Evolutionary conservation across 148 eudicot genomes (phyloP), one percentile per base, ranked within the genome.

Genomic region (Spergularia bocconei): DNA sequence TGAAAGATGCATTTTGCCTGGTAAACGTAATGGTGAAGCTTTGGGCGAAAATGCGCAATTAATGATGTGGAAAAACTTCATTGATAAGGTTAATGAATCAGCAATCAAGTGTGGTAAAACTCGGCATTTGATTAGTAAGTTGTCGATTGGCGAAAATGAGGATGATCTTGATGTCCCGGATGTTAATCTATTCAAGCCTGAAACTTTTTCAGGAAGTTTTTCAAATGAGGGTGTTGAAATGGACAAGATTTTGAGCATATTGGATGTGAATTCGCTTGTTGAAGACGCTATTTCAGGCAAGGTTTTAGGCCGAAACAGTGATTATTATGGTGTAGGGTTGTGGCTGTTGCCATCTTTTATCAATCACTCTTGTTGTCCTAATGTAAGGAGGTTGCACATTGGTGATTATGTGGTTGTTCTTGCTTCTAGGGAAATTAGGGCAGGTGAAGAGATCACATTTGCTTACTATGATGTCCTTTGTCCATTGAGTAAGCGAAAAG

Each of bases 351-450:
- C 97, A 19, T 88, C 92, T 5, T 86, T 91, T 29, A 85, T 94
- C 54, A 94, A 94, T 78, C 98, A 91, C 75, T 92, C 96, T 14
- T 91, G 98, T 79, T 81, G 74, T 38, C 98, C 97, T 5, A 94
- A 85, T 71, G 87, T 85, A 50, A 82, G 93, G 84, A 71, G 98
- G 1, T 74, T 88, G 62, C 98, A 93, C 79, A 64, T 93, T 61
- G 97, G 95, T 41, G 98, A 93, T 79, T 71, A 87, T 75, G 84
- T 90, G 16, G 64, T 84, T 1, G 84, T 93, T 70, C 88, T 88
- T 63, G 97, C 95, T 69, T 87, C 91, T 9, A 84, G 90, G 69
- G 91, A 87, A 67, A 77, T 93, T 8, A 93, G 90, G 83, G 90
- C 85, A 17, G 97, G 95, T 15, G 95, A 93, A 67, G 97, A 93